Evolutionary conservation across 192 early-diverging fungal species (phyloP).

Genomic region (Jimgerdemannia flammicorona): DNA sequence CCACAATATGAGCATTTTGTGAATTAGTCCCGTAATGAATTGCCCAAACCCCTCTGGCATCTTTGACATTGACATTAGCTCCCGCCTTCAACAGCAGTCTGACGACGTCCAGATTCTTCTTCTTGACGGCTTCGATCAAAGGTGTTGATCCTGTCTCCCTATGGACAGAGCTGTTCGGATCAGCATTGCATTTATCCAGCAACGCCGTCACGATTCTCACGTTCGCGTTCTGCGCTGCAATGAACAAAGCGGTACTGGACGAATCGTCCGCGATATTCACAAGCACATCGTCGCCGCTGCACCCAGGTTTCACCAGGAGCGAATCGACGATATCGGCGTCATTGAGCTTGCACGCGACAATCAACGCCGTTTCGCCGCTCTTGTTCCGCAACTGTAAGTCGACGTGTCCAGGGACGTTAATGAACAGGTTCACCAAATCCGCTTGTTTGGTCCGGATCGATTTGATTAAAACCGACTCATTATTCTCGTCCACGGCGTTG

Average conservation of each 20-base stretch:
- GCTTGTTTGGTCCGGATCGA: slow-evolving; percentile 9
- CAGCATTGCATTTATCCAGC: slow-evolving; percentile 3
- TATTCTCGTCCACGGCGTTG: slow-evolving; percentile 14
- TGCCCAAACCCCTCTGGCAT: slow-evolving; percentile 19
- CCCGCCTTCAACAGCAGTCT: slow-evolving; percentile 9
- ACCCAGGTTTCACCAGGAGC: not conserved
- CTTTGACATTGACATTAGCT: slow-evolving; percentile 7
- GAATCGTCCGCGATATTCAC: slow-evolving; percentile 8
- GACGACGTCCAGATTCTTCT: slow-evolving; percentile 3
- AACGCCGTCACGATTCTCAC: slow-evolving; percentile 5
- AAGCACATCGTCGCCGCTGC: not conserved
- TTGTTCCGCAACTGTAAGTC: not conserved
- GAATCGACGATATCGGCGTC: not conserved
- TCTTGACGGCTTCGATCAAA: slow-evolving; percentile 15
- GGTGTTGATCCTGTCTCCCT: not conserved
- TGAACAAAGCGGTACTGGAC: slow-evolving; percentile 3
- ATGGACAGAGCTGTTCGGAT: slow-evolving; percentile 6
- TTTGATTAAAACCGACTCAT: slow-evolving; percentile 24
- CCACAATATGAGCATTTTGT: slow-evolving; percentile 35
- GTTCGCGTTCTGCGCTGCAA: slow-evolving; percentile 5
- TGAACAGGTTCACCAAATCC: not conserved
- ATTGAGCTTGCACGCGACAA: not conserved
- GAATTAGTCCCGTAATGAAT: slow-evolving; percentile 39
- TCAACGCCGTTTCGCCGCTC: slow-evolving; percentile 6
- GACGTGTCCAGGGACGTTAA: not conserved